Evolutionary conservation across 2,329 filamentous ascomycete species (phyloP), one percentile per base, ranked within the genome.

Genomic region (Alternaria solani): DNA sequence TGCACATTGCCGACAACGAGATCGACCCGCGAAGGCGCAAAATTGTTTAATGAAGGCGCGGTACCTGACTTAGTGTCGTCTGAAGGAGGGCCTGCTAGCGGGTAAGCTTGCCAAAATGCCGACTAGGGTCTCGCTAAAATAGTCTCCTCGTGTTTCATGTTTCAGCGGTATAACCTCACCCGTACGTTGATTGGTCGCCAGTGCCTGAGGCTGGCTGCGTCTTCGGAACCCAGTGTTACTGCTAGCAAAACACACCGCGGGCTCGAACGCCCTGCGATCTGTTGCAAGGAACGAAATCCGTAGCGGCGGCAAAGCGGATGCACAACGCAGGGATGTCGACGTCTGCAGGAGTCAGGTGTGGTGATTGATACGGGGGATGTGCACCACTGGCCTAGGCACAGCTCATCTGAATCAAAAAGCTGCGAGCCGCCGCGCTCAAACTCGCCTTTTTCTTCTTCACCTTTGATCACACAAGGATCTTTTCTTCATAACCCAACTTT

Each of bases 71-170:
- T 70, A 71, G 71, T 65, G 59, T 51, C 48, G 71, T 76, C 63
- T 72, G 63, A 68, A 47, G 61, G 56, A 55, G 66, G 72, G 73
- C 72, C 68, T 68, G 63, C 30, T 49, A 68, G 68, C 72, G 69
- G 59, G 56, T 64, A 51, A 62, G 57, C 65, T 64, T 68, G 56
- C 54, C 65, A 51, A 46, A 61, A 49, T 12, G 44, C 42, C 34
- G 30, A 44, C 55, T 68, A 68, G 69, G 32, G 59, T n/a, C 41
- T 66, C 62, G 65, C 68, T 69, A 66, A 63, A 56, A 56, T 54
- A 39, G 52, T 58, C 49, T 65, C 68, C 67, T 67, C 66, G 56
- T 68, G 74, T 77, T 76, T 76, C 72, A 75, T 56, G 69, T 75
- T 71, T 66, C 59, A 63, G 52, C 46, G 42, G 63, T 58, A 62